Evolutionary conservation across 768 basidiomycete genomes (phyloP).

Genomic region (Termitomyces sp.): DNA sequence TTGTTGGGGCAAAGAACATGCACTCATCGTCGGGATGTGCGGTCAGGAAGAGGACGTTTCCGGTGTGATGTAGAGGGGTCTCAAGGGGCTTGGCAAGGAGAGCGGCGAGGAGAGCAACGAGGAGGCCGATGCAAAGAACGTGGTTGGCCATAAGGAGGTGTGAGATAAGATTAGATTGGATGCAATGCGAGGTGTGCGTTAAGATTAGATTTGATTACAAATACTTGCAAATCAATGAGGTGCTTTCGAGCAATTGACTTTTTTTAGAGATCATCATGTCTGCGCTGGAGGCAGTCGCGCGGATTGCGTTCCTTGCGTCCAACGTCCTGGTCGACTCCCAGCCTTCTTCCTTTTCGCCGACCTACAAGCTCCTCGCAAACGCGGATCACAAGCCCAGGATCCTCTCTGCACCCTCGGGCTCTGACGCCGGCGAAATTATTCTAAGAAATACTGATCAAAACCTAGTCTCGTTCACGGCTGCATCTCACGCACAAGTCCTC

Average conservation of each 20-base stretch:
- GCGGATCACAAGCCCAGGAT: constrained; percentile 35
- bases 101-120: constrained; percentile 25
- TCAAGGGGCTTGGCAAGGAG: constrained; percentile 26
- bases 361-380: constrained; percentile 30
- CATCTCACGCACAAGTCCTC: constrained; percentile 44
- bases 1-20: constrained; percentile 89
- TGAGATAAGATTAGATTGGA: constrained; percentile 6
- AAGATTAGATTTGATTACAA: constrained; percentile 18
- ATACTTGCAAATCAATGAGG: constrained; percentile 35
- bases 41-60: constrained; percentile 63
- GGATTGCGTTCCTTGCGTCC: constrained; percentile 68
- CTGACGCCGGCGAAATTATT: constrained; percentile 57
- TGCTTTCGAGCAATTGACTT: constrained; percentile 28
- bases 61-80: constrained; percentile 7
- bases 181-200: not conserved
- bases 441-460: constrained; percentile 38
- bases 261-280: constrained; percentile 13
- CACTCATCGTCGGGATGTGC: constrained; percentile 95
- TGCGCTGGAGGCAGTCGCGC: constrained; percentile 43
- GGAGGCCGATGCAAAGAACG: constrained; percentile 18
- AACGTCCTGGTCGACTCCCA: constrained; percentile 60
- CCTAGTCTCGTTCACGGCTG: constrained; percentile 58
- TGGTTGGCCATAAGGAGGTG: constrained; percentile 2
- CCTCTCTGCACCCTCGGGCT: constrained; percentile 53
- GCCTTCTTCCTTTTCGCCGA: constrained; percentile 40